Evolutionary conservation across 257 asterid species (phyloP).

Genomic region (Orobanche coerulescens): DNA sequence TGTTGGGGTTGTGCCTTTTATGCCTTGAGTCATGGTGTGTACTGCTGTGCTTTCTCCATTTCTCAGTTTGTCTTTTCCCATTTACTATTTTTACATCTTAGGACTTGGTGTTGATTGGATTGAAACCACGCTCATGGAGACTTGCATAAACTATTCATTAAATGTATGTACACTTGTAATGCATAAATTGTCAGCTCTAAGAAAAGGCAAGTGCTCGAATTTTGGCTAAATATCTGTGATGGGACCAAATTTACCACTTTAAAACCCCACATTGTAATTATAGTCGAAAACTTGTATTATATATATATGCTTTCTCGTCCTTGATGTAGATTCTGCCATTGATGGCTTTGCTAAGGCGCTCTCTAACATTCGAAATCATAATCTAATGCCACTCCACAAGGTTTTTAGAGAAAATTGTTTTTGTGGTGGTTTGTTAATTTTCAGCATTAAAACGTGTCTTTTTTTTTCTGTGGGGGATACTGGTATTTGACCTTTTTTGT

Average conservation of each 20-base stretch:
- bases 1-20: background rate
- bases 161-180: background rate
- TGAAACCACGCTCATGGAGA: background rate
- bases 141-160: background rate
- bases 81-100: background rate
- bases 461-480: background rate
- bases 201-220: background rate
- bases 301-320: background rate
- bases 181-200: background rate
- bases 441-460: background rate
- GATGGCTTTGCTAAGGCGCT: background rate
- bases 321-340: background rate
- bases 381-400: background rate
- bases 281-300: background rate
- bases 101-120: background rate
- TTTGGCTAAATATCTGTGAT: background rate
- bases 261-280: background rate
- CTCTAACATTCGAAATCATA: background rate
- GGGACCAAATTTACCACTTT: background rate
- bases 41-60: background rate
- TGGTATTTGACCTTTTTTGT: background rate
- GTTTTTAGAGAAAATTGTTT: background rate
- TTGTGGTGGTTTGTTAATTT: background rate
- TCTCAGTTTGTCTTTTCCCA: background rate
- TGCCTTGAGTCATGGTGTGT: background rate